Conservation (phyloP, 495 filamentous ascomycete species). For the Talaromyces nanjingensis region DNA sequence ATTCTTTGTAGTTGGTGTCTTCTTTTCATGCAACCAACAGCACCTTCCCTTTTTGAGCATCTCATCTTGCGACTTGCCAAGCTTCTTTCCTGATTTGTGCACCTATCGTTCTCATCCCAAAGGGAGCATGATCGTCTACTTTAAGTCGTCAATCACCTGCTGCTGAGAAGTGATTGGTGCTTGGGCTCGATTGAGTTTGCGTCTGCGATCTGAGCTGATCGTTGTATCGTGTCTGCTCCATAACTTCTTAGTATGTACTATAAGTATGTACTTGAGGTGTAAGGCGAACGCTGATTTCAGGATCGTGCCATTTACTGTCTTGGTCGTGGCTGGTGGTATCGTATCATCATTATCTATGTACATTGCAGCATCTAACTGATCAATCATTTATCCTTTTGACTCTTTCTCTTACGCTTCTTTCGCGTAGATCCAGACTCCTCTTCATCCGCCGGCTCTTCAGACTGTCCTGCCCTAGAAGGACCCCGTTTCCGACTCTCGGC, state of each 20-base stretch:
- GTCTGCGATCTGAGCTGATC: neutral
- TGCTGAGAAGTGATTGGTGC: neutral
- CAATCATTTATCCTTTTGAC: neutral
- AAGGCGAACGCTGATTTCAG: neutral
- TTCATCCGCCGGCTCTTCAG: neutral
- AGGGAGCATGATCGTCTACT: neutral
- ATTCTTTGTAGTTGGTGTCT: too few relatives aligned
- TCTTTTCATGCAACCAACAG: too few relatives aligned
- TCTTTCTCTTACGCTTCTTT: neutral
- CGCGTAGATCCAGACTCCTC: neutral
- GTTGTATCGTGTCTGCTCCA: neutral
- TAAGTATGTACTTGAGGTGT: too few relatives aligned
- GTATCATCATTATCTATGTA: neutral
- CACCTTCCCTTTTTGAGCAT: neutral
- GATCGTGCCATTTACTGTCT: neutral
- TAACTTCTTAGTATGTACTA: neutral
- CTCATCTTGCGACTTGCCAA: too few relatives aligned
- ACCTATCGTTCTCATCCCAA: neutral
- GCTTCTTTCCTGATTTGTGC: too few relatives aligned
- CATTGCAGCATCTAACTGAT: neutral
- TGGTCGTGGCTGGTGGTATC: neutral
- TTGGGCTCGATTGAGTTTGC: neutral
- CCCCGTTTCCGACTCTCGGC: conserved; percentile 28
- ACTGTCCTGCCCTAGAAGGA: neutral
- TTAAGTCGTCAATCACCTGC: neutral